Conservation (phyloP, 768 basidiomycete species). For the Xerocomus spinulosus region DNA sequence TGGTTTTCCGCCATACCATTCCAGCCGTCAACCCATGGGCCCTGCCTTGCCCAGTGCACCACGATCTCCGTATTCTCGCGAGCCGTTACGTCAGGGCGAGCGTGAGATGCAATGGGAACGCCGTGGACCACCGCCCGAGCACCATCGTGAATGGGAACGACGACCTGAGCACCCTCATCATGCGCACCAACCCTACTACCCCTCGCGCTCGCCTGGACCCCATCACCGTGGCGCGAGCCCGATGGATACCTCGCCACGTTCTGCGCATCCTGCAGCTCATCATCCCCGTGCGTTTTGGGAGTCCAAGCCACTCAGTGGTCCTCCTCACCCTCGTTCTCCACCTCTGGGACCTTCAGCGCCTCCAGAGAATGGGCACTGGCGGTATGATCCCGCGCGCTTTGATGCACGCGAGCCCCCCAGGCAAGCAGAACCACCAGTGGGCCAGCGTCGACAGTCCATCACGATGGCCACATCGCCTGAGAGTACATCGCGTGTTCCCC, state of each 20-base stretch:
- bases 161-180: conserved; percentile 35
- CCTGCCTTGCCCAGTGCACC: conserved; percentile 52
- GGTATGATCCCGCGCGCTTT: conserved; percentile 60
- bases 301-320: conserved; percentile 42
- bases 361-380: conserved; percentile 42
- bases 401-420: conserved; percentile 42
- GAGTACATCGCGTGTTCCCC: conserved; percentile 26
- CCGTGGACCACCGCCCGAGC: conserved; percentile 40
- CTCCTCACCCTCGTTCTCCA: conserved; percentile 29
- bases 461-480: conserved; percentile 48
- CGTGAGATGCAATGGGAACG: conserved; percentile 60
- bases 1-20: conserved; percentile 44
- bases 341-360: conserved; percentile 34
- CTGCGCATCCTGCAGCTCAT: conserved; percentile 37
- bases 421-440: conserved; percentile 25
- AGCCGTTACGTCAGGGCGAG: conserved; percentile 43
- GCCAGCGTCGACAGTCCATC: conserved; percentile 35
- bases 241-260: conserved; percentile 59
- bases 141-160: conserved; percentile 52
- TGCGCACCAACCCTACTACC: conserved; percentile 31
- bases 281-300: conserved; percentile 54
- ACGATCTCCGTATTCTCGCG: conserved; percentile 58
- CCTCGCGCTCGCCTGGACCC: conserved; percentile 34
- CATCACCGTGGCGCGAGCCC: conserved; percentile 46
- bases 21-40: conserved; percentile 45